A percentile compares a stretch with the other conserved stretches of the same genome.
These are phyloP conservation scores for Comarum palustre DNA, from an alignment of 306 rosid genomes.

Conservation along the genomic window DNA sequence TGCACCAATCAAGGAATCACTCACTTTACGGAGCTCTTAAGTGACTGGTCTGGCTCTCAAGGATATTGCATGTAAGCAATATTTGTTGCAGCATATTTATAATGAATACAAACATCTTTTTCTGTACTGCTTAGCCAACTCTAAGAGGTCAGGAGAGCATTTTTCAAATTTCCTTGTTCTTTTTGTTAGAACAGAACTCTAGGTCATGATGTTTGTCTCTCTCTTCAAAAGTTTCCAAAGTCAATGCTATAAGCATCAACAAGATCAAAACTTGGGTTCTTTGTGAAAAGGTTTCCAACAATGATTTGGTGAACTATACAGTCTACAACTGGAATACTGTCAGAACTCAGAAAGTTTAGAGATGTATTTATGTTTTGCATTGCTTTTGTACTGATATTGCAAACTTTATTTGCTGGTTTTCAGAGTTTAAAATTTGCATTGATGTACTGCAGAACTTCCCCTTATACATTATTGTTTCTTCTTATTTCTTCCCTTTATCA, in stretches of 20 bases:
- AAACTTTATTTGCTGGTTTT: background rate
- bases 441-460: background rate
- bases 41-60: conserved; percentile 61
- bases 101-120: background rate
- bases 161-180: background rate
- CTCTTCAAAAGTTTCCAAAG: background rate
- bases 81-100: background rate
- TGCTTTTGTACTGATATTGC: background rate
- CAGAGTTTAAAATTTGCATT: background rate
- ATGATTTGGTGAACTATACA: background rate
- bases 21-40: conserved; percentile 39
- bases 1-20: conserved; percentile 42
- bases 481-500: background rate
- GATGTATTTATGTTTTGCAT: background rate
- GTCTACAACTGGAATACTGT: background rate
- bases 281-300: background rate
- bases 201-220: background rate
- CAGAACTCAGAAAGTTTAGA: background rate
- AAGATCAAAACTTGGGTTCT: background rate
- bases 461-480: background rate
- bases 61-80: conserved; percentile 63
- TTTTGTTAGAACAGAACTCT: background rate
- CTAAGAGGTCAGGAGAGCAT: background rate
- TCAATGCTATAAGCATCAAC: background rate
- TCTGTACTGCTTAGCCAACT: background rate